Evolutionary conservation across 768 basidiomycete species (phyloP), one percentile per base, ranked within the genome.

Genomic region (Suillus subalutaceus): DNA sequence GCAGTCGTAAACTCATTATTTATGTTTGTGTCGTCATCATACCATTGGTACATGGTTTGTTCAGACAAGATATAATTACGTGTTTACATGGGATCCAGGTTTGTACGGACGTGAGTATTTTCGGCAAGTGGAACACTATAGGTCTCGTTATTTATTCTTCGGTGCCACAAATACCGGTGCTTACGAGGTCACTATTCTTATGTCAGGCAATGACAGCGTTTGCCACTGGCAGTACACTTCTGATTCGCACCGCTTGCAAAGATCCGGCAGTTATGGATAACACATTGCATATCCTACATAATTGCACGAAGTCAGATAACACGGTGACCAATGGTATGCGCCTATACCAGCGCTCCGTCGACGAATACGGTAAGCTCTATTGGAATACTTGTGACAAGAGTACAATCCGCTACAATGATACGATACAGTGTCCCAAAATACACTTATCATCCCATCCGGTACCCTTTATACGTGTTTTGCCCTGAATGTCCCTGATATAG

Each of bases 391-490:
- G 40, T 44, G 53, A 58, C 65, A 65, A 60, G 69, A 71, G 69
- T 76, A 74, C 74, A 77, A 68, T 69, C 67, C 48, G 40, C 32
- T 71, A 67, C 56, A 37, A 50, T 64, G 60, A 43, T 64, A 66
- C 63, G 60, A 43, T 64, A 66, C 63, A 70, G 60, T 48, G 48
- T 55, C 43, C 76, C 71, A 66, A 53, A 38, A 66, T 59, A 66
- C 71, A 67, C 65, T 15, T 41, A 43, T 60, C 59, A 60, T 32
- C 30, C 41, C 58, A 59, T 26, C 37, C 37, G 37, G 37, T 37
- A 37, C 8, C 53, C 26, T 43, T 26, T 60, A 59, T 58, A 18
- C 16, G 23, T 41, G 26, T 26, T 67, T 69, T 69, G 75, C 75
- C 75, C 75, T 56, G 67, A 66, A 66, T 52, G 66, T 60, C 64